phyloP scores from a whole-genome alignment of 768 basidiomycete species.

The Butyriboletus loyo region DNA sequence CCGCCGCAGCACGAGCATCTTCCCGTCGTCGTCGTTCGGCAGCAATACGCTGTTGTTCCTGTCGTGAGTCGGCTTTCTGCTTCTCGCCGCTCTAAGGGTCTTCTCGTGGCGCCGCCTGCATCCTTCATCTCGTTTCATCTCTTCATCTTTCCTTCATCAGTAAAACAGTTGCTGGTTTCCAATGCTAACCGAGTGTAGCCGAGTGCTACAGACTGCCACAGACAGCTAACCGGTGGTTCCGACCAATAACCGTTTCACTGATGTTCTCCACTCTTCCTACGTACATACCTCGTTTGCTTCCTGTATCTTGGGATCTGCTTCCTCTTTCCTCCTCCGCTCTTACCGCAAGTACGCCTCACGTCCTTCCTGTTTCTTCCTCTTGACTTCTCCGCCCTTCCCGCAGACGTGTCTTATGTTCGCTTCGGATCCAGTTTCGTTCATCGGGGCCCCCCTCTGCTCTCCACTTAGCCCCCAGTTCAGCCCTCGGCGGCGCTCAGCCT shows the following conservation, averaged over 20 bases:
- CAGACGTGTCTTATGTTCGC: conserved; percentile 30
- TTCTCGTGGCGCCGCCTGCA: neutral
- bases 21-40: neutral
- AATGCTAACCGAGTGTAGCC: too few relatives aligned
- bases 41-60: neutral
- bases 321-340: neutral
- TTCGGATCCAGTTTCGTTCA: neutral
- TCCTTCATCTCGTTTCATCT: neutral
- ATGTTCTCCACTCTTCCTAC: too few relatives aligned
- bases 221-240: too few relatives aligned
- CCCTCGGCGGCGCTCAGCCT: conserved; percentile 39
- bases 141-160: too few relatives aligned
- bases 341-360: conserved; percentile 40
- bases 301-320: neutral
- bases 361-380: conserved; percentile 31
- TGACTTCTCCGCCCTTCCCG: conserved; percentile 36
- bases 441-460: conserved; percentile 2
- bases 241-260: too few relatives aligned
- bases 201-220: too few relatives aligned
- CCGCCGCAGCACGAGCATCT: neutral
- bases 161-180: too few relatives aligned
- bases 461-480: conserved; percentile 32
- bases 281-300: neutral
- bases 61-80: neutral
- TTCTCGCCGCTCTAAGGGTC: conserved; percentile 27